Conservation (phyloP, 2,329 filamentous ascomycete genomes). For the Epichloe brachyelytri region DNA sequence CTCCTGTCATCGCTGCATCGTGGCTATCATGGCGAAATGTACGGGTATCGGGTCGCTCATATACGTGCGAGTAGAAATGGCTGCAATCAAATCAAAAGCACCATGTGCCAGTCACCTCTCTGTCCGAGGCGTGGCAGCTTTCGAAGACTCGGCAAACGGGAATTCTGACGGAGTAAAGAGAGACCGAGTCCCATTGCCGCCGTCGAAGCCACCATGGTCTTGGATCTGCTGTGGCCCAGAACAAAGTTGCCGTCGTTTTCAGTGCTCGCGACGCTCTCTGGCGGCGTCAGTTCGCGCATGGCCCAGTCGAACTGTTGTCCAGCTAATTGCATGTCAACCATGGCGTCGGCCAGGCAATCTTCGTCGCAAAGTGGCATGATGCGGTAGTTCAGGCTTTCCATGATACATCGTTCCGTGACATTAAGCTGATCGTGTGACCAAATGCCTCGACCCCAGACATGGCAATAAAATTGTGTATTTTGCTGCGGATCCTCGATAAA, state of each 20-base stretch:
- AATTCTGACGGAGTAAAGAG: constrained; percentile 14
- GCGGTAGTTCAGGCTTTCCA: constrained; percentile 51
- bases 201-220: constrained; percentile 15
- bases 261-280: constrained; percentile 15
- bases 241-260: constrained; percentile 16
- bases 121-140: constrained; percentile 10
- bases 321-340: constrained; percentile 52
- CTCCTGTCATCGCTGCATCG: no score
- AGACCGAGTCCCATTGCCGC: constrained; percentile 13
- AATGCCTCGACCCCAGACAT: constrained; percentile 37
- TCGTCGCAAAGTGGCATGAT: constrained; percentile 48
- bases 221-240: constrained; percentile 22
- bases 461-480: constrained; percentile 38
- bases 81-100: constrained; percentile 6
- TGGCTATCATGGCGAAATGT: neutral
- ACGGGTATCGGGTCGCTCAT: neutral
- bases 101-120: constrained; percentile 7
- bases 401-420: constrained; percentile 48
- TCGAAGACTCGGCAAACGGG: neutral
- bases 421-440: constrained; percentile 53
- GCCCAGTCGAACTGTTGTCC: constrained; percentile 21
- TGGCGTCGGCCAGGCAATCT: constrained; percentile 42
- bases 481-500: constrained; percentile 49
- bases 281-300: constrained; percentile 16
- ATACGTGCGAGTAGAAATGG: neutral